Base-by-base conservation (phyloP, 2,329 filamentous ascomycete genomes). In the Moelleriella libera region DNA sequence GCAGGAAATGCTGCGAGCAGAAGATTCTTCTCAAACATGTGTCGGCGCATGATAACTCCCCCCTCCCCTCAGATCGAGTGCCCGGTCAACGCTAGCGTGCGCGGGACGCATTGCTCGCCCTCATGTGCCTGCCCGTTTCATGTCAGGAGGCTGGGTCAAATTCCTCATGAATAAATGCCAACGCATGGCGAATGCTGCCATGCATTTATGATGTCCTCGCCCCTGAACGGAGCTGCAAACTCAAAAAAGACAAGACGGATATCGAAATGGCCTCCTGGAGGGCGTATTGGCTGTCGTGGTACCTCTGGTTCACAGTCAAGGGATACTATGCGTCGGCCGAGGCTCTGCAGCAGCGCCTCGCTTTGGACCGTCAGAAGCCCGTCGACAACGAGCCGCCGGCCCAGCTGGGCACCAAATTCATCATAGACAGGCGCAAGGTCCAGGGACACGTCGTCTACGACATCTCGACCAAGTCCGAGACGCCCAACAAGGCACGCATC, bases 381-480 rank as follows among this genome's bases (percentile, higher is more conserved):
- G 5, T 42, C 32, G 50, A 53, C 41, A 41, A 50, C 12, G 45
- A 48, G 6, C 60, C 60, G 1, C 58, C 59, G 2, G 47, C 49
- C 37, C 47, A 52, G 34, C 50, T 63, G 10, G 52, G 57, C 50
- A 54, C 49, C 31, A 44, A 54, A 21, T 57, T 60, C 44, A 54
- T 52, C 43, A 49, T 62, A 32, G 56, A 60, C 9, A 53, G 60
- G 49, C 49, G 49, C 42, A 41, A 49, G 14, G 45, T 45, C 29
- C 45, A 44, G 1, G 52, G 53, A 43, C 50, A 52, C 53, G 46
- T 44, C 5, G 56, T 63, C 41, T 61, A 57, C 37, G 58, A 59
- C 12, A 52, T 63, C n/a, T 52, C 57, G 3, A 57, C 60, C 46
- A 61, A 63, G 49, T 57, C 60, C 5, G 58, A 59, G 40, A 50